Conservation (phyloP, 768 basidiomycete genomes). For the Cystobasidium onofrii region DNA sequence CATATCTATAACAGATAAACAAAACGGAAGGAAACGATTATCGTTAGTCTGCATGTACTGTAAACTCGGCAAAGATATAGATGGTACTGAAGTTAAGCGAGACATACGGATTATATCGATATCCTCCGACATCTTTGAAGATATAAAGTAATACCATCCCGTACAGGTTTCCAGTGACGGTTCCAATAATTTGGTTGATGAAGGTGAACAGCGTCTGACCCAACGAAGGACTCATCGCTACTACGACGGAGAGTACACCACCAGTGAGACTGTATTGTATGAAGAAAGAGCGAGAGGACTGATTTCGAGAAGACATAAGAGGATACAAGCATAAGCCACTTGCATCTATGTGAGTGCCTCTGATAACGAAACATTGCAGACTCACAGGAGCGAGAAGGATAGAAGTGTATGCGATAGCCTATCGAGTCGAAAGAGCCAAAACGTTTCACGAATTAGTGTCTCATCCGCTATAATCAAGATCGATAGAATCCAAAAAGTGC, state of each 20-base stretch:
- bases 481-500: no score
- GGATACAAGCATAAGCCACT: neutral
- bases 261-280: slow-evolving; percentile 42
- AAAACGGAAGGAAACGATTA: no score
- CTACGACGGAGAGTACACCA: slow-evolving; percentile 44
- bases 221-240: slow-evolving; percentile 43
- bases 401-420: slow-evolving; percentile 42
- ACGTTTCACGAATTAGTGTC: no score
- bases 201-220: slow-evolving; percentile 34
- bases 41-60: no score
- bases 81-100: no score
- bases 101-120: slow-evolving; percentile 42
- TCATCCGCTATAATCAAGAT: no score
- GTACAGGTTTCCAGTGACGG: slow-evolving; percentile 36
- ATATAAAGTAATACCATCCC: slow-evolving; percentile 40
- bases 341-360: neutral
- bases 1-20: neutral
- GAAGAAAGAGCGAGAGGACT: slow-evolving; percentile 40
- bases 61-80: no score
- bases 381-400: slow-evolving; percentile 41
- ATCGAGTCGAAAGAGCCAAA: no score
- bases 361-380: neutral
- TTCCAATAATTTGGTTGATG: slow-evolving; percentile 43
- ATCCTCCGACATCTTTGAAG: slow-evolving; percentile 44
- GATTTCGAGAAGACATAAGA: neutral